Conservation (phyloP, 208 protist genomes). For the Entamoeba nuttalli region DNA sequence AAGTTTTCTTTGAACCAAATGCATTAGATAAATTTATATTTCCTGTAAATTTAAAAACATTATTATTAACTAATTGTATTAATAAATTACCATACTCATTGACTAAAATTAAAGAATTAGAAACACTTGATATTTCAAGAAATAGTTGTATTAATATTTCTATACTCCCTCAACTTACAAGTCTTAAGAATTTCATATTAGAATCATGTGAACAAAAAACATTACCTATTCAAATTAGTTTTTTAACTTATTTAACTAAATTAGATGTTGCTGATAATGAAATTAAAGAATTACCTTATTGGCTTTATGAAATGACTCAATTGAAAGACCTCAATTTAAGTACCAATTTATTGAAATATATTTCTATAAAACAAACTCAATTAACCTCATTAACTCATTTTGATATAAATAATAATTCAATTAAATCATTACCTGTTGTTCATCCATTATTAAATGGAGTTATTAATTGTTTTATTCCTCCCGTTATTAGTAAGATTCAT, state of each 20-base stretch:
- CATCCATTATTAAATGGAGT: neutral
- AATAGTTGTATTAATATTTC: neutral
- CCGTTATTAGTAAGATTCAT: neutral
- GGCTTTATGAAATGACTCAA: neutral
- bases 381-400: neutral
- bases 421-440: neutral
- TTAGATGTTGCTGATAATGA: neutral
- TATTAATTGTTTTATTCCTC: neutral
- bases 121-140: neutral
- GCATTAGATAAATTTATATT: neutral
- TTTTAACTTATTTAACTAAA: neutral
- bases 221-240: neutral
- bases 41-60: neutral
- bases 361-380: neutral
- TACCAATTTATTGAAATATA: neutral
- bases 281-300: neutral
- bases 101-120: neutral
- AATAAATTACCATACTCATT: neutral
- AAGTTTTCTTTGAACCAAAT: neutral
- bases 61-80: neutral
- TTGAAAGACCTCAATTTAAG: neutral
- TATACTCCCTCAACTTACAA: neutral
- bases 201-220: neutral
- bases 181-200: neutral
- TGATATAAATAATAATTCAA: neutral